These are phyloP conservation scores for Ceratonia siliqua DNA, from an alignment of 306 rosid genomes.

Conservation along the genomic window DNA sequence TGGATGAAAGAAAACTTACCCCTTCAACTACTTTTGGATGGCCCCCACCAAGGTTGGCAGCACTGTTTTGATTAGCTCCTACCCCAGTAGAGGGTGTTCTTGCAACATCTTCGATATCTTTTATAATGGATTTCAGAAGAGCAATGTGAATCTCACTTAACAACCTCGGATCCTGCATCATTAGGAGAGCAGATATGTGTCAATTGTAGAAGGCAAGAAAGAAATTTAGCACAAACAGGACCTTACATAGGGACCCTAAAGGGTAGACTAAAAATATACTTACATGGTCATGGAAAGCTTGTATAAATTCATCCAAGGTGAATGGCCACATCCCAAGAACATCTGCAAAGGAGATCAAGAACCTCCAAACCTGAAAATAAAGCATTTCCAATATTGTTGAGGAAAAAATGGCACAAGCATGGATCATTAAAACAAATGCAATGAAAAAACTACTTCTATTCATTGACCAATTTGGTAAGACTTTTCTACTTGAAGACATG, in stretches of 20 bases:
- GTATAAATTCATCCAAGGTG: conserved; percentile 84
- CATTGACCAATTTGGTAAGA: not conserved
- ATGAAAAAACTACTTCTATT: conserved; percentile 1
- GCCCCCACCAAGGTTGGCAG: conserved; percentile 68
- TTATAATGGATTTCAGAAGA: conserved; percentile 64
- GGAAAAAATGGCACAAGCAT: not conserved
- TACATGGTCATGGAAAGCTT: conserved; percentile 88
- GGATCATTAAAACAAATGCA: conserved; percentile 7
- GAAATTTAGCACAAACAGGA: conserved; percentile 18
- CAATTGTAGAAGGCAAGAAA: conserved; percentile 18
- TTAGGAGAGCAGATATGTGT: conserved; percentile 16
- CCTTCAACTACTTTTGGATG: conserved; percentile 77
- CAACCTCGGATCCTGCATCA: conserved; percentile 69
- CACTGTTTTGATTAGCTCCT: conserved; percentile 55
- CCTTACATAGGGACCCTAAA: not conserved
- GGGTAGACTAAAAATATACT: conserved; percentile 26
- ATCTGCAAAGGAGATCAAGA: conserved; percentile 73
- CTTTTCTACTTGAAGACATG: conserved; percentile 8
- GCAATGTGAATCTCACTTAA: conserved; percentile 76
- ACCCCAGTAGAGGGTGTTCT: conserved; percentile 56
- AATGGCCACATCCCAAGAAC: conserved; percentile 80
- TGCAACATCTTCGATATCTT: conserved; percentile 77
- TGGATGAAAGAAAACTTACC: conserved; percentile 41
- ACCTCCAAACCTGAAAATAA: conserved; percentile 77
- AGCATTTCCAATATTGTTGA: conserved; percentile 10